phyloP scores from a whole-genome alignment of 768 basidiomycete genomes.

The Trametes maxima region DNA sequence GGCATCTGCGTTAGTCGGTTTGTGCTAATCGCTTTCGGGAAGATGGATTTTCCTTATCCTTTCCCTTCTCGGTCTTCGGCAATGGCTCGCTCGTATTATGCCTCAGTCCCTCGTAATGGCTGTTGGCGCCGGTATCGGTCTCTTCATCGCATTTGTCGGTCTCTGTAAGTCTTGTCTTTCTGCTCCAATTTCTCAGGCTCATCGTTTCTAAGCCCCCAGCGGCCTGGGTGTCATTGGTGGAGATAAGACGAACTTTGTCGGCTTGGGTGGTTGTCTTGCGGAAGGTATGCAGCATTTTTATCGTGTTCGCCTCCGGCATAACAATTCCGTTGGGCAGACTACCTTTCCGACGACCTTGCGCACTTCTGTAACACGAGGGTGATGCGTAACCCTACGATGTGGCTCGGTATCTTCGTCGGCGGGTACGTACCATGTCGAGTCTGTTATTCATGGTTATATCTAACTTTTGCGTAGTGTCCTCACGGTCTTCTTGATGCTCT shows the following conservation, averaged over 20 bases:
- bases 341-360: conserved; percentile 46
- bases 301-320: conserved; percentile 8
- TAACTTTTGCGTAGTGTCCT: conserved; percentile 50
- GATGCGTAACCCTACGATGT: conserved; percentile 75
- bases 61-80: conserved; percentile 80
- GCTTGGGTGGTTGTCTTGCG: conserved; percentile 72
- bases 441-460: background rate
- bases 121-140: conserved; percentile 84
- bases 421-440: conserved; percentile 49
- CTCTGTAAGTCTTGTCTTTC: conserved; percentile 10
- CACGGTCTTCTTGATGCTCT: conserved; percentile 80
- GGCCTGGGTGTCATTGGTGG: conserved; percentile 81
- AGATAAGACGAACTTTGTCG: conserved; percentile 66
- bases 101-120: conserved; percentile 85
- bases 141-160: conserved; percentile 76
- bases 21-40: background rate
- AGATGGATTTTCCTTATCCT: conserved; percentile 84
- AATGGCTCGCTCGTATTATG: conserved; percentile 89
- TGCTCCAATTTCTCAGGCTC: conserved; percentile 11
- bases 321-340: conserved; percentile 39
- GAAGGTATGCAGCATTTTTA: conserved; percentile 37
- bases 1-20: background rate
- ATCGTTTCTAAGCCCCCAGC: conserved; percentile 47
- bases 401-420: conserved; percentile 86
- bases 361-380: conserved; percentile 66